These are phyloP conservation scores for Kwoniella botswanensis DNA, from an alignment of 768 basidiomycete species.

Conservation along the genomic window DNA sequence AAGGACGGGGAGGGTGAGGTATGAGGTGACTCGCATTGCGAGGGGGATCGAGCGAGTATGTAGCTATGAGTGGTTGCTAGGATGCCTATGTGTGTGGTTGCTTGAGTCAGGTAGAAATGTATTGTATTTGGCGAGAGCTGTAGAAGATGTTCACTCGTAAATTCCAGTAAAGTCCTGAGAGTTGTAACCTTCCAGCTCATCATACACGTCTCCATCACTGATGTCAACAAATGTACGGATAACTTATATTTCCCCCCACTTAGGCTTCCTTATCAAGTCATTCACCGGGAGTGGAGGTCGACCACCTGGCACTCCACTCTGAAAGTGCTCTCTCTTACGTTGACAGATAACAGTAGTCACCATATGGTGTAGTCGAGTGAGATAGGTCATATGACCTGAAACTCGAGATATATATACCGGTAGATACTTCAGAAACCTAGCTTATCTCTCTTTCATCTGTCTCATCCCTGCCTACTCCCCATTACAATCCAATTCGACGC, in stretches of 20 bases:
- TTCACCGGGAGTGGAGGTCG: slow-evolving; percentile 10
- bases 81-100: background rate
- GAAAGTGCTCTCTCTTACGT: no score
- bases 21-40: slow-evolving; percentile 30
- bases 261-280: background rate
- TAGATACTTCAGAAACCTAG: background rate
- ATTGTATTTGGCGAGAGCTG: background rate
- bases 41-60: background rate
- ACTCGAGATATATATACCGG: background rate
- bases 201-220: slow-evolving; percentile 10
- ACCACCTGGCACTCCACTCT: background rate
- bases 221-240: slow-evolving; percentile 7
- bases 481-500: no score
- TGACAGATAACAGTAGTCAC: no score
- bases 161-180: background rate
- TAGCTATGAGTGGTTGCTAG: background rate
- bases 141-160: background rate
- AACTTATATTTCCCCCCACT: slow-evolving; percentile 2
- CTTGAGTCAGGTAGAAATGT: background rate
- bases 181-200: slow-evolving; percentile 21
- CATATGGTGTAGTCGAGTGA: no score
- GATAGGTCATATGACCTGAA: no score
- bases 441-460: background rate
- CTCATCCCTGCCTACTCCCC: no score
- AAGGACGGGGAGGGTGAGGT: slow-evolving; percentile 28